phyloP scores from a whole-genome alignment of 2,329 filamentous ascomycete species.

The Aspergillus uvarum region DNA sequence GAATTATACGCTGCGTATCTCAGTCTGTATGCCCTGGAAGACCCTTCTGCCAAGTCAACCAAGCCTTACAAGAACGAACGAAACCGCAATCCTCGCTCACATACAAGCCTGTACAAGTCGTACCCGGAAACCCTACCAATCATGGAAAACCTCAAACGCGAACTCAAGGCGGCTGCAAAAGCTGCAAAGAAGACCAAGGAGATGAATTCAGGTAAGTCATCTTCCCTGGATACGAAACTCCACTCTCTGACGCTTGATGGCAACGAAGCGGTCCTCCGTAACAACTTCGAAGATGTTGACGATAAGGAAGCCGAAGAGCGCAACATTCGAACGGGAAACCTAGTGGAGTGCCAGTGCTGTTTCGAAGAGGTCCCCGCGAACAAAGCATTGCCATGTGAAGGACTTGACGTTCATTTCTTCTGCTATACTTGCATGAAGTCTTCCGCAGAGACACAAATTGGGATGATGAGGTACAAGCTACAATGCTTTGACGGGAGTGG shows the following conservation, averaged over 20 bases:
- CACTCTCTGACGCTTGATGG: conserved; percentile 3
- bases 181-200: not conserved
- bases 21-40: conserved; percentile 19
- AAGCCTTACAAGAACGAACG: conserved; percentile 5
- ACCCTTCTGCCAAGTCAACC: not conserved
- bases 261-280: conserved; percentile 12
- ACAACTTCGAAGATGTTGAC: conserved; percentile 23
- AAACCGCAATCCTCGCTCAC: conserved; percentile 14
- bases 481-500: conserved; percentile 68
- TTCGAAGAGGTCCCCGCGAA: conserved; percentile 66
- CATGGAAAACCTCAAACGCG: not conserved
- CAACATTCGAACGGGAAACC: conserved; percentile 49
- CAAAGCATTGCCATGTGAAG: conserved; percentile 67
- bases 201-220: too few relatives aligned
- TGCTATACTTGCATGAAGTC: conserved; percentile 65
- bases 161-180: not conserved
- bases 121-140: not conserved
- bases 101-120: not conserved
- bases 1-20: conserved; percentile 32
- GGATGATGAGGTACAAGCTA: conserved; percentile 66
- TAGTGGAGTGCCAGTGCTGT: conserved; percentile 72
- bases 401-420: conserved; percentile 62
- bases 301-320: conserved; percentile 35
- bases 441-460: conserved; percentile 68
- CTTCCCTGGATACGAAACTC: too few relatives aligned